A percentile compares a stretch with the other conserved stretches of the same genome.
These are phyloP conservation scores for Eimeria necatrix DNA, from an alignment of 169 alveolate genomes.

Conservation along the genomic window DNA sequence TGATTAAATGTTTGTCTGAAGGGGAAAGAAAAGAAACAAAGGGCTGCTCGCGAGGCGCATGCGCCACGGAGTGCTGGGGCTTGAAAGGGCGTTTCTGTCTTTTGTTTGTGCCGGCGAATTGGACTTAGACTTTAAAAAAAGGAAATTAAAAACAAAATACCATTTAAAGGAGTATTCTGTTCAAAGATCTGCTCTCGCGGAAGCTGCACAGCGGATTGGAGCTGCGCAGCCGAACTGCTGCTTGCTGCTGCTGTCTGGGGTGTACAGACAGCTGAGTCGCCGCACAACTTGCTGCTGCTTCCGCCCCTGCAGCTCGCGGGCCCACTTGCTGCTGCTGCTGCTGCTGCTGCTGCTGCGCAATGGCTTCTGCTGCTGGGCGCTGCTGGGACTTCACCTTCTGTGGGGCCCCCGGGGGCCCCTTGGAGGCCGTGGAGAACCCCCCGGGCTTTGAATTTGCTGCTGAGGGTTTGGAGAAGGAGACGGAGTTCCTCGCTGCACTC, in stretches of 20 bases:
- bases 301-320: no score
- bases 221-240: neutral
- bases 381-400: slow-evolving; percentile 21
- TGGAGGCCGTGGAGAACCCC: neutral
- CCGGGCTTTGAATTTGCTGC: slow-evolving; percentile 39
- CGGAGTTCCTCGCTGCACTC: neutral
- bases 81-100: no score
- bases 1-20: no score
- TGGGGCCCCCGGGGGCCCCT: neutral
- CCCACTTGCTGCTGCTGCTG: neutral
- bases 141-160: no score
- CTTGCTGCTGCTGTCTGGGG: neutral
- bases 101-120: no score
- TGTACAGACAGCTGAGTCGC: neutral
- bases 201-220: no score
- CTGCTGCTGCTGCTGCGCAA: neutral
- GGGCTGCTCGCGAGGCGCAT: no score
- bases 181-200: no score
- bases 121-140: no score
- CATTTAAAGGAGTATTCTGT: no score
- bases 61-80: no score
- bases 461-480: slow-evolving; percentile 13
- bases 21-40: no score
- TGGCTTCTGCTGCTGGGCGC: neutral
- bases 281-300: neutral